Conservation (phyloP, 306 rosid genomes). For the Sophora flavescens region DNA sequence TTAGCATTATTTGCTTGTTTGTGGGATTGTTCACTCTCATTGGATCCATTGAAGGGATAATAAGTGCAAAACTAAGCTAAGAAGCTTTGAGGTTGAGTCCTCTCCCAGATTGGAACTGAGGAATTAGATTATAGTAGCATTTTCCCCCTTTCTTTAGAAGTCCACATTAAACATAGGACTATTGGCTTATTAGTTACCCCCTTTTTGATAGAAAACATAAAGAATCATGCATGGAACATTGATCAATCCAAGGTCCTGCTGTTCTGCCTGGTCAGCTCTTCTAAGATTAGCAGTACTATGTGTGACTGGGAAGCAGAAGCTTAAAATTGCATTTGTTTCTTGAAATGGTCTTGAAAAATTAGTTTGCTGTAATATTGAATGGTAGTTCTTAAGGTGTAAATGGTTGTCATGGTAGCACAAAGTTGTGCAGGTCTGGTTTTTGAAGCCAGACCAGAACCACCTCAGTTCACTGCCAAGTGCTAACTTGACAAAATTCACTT, state of each 20-base stretch:
- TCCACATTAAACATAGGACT: slow-evolving; percentile 3
- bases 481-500: background rate
- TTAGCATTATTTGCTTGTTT: slow-evolving; percentile 56
- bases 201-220: slow-evolving; percentile 20
- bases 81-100: background rate
- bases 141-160: slow-evolving; percentile 10
- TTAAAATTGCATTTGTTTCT: slow-evolving; percentile 30
- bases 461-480: background rate
- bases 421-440: slow-evolving; percentile 3
- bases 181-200: background rate
- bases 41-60: slow-evolving; percentile 71
- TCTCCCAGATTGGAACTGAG: slow-evolving; percentile 10
- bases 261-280: slow-evolving; percentile 17
- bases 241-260: slow-evolving; percentile 32
- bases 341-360: slow-evolving; percentile 8
- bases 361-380: slow-evolving; percentile 24
- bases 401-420: slow-evolving; percentile 4
- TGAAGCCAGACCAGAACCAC: slow-evolving; percentile 9
- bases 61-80: slow-evolving; percentile 59
- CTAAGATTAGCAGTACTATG: slow-evolving; percentile 13
- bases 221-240: slow-evolving; percentile 11
- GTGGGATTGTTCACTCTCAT: slow-evolving; percentile 59
- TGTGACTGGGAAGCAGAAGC: slow-evolving; percentile 22
- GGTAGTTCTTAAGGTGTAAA: background rate
- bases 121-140: slow-evolving; percentile 33